Evolutionary conservation across 1,284 basidiomycete genomes (phyloP), one percentile per base, ranked within the genome.

Genomic region (Wallemia ichthyophaga): DNA sequence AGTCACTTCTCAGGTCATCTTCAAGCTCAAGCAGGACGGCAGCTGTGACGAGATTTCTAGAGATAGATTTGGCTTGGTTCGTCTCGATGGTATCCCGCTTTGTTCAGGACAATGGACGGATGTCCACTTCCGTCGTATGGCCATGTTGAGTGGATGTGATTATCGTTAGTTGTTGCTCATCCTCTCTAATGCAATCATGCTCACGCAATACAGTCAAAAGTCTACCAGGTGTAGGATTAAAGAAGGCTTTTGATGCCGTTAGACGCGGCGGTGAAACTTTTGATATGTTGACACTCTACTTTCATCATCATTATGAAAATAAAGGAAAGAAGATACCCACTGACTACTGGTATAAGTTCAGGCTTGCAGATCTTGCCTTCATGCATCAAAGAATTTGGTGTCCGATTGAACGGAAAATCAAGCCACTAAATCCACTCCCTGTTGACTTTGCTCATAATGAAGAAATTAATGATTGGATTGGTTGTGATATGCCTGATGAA

Each of bases 121-220:
- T 65, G 72, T 74, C 3, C 83, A 94, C 68, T 95, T 98, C 67
- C 78, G 94, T 25, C 76, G 83, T 32, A 95, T 95, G 88, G 85
- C 91, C 71, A 96, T 99, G 68, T 75, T 99, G 48, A 87, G 85
- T 60, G 94, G 94, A 1, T 98, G 94, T 68, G 94, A 99, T 69
- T 99, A 99, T 69, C 77, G 55, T 56, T 7, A 25, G 55, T 56
- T 19, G 5, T 56, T 9, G 25, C 19, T 26, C n/a, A n/a, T 25
- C 7, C 7, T 25, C 9, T 13, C 9, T 56, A 5, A 11, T 11
- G 15, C 25, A 19, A 56, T 68, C 28, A 64, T 64, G 2, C 27
- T 56, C 7, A 26, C 25, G 11, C 7, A 31, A 7, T 25, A 2
- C 3, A 56, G 55, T 72, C 65, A 63, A 70, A 64, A 64, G 65